Base-by-base conservation (phyloP, 352 stramenopile species). In the Peronospora destructor region DNA sequence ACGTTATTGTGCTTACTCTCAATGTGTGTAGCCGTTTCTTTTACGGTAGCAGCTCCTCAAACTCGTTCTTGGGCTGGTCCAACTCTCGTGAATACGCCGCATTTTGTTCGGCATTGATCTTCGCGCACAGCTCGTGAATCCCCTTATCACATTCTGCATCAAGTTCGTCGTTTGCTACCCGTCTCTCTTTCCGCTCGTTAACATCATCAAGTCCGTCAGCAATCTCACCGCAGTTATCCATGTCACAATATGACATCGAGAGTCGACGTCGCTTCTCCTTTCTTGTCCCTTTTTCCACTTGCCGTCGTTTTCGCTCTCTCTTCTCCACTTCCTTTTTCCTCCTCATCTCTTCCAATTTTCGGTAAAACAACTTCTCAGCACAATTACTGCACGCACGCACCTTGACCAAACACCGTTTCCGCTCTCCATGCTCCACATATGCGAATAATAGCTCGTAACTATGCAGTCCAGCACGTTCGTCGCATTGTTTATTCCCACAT, bases 371-470 rank as follows among this genome's bases (percentile, higher is more conserved):
- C 47, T 85, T 84, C n/a, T 57, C 37, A 1, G 79, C 79, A 42
- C 84, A 94, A 1, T 6, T 12, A 17, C 63, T 55, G 30, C 84
- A 94, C 3, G 75, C 67, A n/a, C 76, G 73, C 14, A 90, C 66
- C 57, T 91, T 94, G 10, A 94, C 78, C 14, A 94, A 66, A 43
- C 74, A 86, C 26, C 57, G 65, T 57, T 91, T 91, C 49, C 55
- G 61, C 39, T 76, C 52, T 19, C 63, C 66, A 7, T 87, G 51
- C 56, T 94, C 84, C 9, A 68, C 43, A 39, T 94, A 94, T 25
- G 67, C 64, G 53, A 94, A 94, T 29, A 86, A 53, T 50, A 94
- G 53, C 61, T 94, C 84, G 55, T 89, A 91, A 49, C 74, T 90
- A 43, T 71, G 68, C 34, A 94, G 53, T 13, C 26, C 52, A 1